A percentile compares a stretch with the other conserved stretches of the same genome.
Conservation (phyloP, 805 yeast species). For the Saccharomycopsis malanga region DNA sequence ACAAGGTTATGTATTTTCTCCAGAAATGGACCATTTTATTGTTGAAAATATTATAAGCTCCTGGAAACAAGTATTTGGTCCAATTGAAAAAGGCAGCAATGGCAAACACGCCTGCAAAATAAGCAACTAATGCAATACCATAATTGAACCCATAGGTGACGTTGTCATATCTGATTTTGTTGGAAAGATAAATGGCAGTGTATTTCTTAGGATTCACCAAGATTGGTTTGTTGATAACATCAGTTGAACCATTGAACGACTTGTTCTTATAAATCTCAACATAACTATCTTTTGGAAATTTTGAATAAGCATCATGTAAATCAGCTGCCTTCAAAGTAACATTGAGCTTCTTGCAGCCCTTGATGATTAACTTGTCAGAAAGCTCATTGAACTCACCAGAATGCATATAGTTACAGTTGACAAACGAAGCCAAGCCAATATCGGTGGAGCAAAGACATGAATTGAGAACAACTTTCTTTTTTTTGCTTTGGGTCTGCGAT, state of each 20-base stretch:
- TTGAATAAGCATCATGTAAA: slow-evolving; percentile 3
- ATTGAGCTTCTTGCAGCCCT: background rate
- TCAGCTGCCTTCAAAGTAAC: background rate
- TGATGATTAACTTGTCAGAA: background rate
- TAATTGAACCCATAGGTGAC: slow-evolving; percentile 17
- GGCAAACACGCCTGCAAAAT: slow-evolving; percentile 32
- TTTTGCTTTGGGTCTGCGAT: background rate
- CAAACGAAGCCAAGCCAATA: slow-evolving; percentile 6
- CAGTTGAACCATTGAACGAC: background rate
- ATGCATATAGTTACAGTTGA: slow-evolving; percentile 7
- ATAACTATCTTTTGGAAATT: background rate
- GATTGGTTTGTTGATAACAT: background rate
- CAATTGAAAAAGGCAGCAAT: slow-evolving; percentile 28
- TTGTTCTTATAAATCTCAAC: slow-evolving; percentile 2
- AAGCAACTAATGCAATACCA: slow-evolving; percentile 31
- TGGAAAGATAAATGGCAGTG: background rate
- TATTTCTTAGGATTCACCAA: background rate
- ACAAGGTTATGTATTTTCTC: slow-evolving; percentile 28
- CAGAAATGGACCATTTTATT: background rate
- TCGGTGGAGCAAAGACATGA: slow-evolving; percentile 6
- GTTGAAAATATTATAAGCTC: background rate
- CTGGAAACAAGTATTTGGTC: slow-evolving; percentile 5
- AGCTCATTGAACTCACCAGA: background rate
- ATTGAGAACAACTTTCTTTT: background rate
- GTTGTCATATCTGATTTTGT: slow-evolving; percentile 5